Conservation (phyloP, 257 asterid species). For the Solanum appendiculatum region DNA sequence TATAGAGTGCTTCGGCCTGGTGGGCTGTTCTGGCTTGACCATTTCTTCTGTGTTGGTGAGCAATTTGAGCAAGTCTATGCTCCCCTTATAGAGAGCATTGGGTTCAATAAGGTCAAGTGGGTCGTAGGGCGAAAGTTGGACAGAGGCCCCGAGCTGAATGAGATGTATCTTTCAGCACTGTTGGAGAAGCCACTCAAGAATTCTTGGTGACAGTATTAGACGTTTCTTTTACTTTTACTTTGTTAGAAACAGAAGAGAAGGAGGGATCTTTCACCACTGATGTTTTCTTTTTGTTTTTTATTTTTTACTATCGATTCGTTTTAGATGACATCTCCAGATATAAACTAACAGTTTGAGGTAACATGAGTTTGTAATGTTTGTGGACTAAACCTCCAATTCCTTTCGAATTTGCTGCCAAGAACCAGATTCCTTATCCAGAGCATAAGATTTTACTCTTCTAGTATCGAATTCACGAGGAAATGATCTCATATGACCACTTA, state of each 20-base stretch:
- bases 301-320: not conserved
- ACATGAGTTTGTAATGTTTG: not conserved
- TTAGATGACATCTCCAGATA: not conserved
- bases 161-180: conserved; percentile 62
- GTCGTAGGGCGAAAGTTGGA: conserved; percentile 44
- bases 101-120: conserved; percentile 53
- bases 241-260: not conserved
- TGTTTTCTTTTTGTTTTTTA: not conserved
- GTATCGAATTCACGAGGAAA: not conserved
- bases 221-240: not conserved
- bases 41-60: conserved; percentile 50
- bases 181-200: conserved; percentile 52
- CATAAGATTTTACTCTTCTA: not conserved
- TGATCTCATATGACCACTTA: not conserved
- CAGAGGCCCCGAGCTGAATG: conserved; percentile 46
- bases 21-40: conserved; percentile 65
- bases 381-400: not conserved
- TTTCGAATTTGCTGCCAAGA: not conserved
- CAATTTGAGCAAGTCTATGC: conserved; percentile 38
- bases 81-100: conserved; percentile 58
- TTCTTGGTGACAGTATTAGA: conserved; percentile 35
- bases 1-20: conserved; percentile 70
- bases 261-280: not conserved
- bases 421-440: not conserved
- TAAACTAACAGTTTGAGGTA: not conserved